Conservation (phyloP, 2,329 filamentous ascomycete genomes). For the Pyrenophora tritici-repentis region DNA sequence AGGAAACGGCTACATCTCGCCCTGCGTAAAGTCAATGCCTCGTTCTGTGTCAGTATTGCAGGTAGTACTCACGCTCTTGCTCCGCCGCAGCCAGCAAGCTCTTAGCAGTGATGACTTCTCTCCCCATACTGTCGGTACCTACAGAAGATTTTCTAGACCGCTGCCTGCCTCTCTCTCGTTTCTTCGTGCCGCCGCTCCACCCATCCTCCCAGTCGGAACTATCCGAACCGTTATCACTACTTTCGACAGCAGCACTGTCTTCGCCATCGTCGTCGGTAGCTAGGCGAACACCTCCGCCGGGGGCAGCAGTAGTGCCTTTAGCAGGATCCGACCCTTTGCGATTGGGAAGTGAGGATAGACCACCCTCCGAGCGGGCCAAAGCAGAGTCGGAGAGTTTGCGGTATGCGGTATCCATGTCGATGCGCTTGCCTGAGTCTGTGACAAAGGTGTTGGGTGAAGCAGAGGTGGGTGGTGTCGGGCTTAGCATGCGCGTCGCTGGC, state of each 20-base stretch:
- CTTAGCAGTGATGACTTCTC: constrained; percentile 52
- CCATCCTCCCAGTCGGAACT: constrained; percentile 70
- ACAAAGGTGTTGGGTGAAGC: constrained; percentile 52
- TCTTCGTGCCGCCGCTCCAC: constrained; percentile 33
- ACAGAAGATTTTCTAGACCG: constrained; percentile 42
- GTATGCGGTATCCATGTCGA: constrained; percentile 74
- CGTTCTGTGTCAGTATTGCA: background rate
- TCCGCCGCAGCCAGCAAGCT: constrained; percentile 76
- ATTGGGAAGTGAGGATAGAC: constrained; percentile 60
- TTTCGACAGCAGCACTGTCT: constrained; percentile 64
- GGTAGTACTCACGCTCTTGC: constrained; percentile 69
- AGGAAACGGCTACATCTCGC: constrained; percentile 57
- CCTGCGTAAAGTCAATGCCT: constrained; percentile 38
- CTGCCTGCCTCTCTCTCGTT: constrained; percentile 48
- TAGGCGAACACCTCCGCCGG: constrained; percentile 61
- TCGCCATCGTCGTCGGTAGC: constrained; percentile 54
- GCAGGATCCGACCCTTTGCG: constrained; percentile 55
- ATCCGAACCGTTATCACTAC: constrained; percentile 66
- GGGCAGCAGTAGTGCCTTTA: constrained; percentile 51
- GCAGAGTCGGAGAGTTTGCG: constrained; percentile 73
- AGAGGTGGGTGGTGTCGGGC: constrained; percentile 53
- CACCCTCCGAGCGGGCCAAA: constrained; percentile 66
- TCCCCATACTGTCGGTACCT: constrained; percentile 43
- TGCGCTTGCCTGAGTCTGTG: constrained; percentile 63
- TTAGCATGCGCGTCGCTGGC: constrained; percentile 50